Evolutionary conservation across 768 basidiomycete species (phyloP), one percentile per base, ranked within the genome.

Genomic region (Trametes cingulata): DNA sequence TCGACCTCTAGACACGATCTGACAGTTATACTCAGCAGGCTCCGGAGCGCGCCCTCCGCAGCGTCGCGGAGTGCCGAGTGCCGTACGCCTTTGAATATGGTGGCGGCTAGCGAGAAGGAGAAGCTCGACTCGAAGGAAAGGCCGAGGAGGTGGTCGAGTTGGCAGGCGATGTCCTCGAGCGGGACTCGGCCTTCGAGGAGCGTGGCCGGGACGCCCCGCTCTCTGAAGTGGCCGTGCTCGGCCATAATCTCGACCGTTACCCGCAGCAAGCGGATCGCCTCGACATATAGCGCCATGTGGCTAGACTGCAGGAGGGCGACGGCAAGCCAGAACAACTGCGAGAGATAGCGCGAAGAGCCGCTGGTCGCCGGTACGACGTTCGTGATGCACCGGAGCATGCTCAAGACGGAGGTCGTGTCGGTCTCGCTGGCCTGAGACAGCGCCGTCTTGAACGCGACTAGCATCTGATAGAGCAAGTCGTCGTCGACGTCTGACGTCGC

Each of bases 401-500:
- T 90, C 63, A 91, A 85, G 22, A 95, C 84, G 0, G 91, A 81
- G 45, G 82, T 75, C 0, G 86, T 86, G 67, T 91, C 87, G 19
- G 81, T 78, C 66, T 89, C 87, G 29, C 82, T 84, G n/a, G 86
- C 80, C 65, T 86, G 85, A 10, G 74, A 71, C 17, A 96, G 75
- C 0, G 90, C 88, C 0, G 82, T 86, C 63, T 83, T 85, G 72
- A 95, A 86, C 0, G 95, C 92, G 6, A 95, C 90, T 9, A 95
- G 83, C 73, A 96, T 93, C 70, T 97, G 95, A 67, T 95, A 96
- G 53, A 96, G 77, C 64, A 95, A 85, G 69, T 97, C 95, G 62
- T 95, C 95, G 64, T 97, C 95, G 41, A 95, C 90, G 24, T 94
- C 91, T 2, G 88, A 82, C 3, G 83, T 83, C 15, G 91, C 87